Base-by-base conservation (phyloP, 257 asterid genomes). In the Avicennia marina region DNA sequence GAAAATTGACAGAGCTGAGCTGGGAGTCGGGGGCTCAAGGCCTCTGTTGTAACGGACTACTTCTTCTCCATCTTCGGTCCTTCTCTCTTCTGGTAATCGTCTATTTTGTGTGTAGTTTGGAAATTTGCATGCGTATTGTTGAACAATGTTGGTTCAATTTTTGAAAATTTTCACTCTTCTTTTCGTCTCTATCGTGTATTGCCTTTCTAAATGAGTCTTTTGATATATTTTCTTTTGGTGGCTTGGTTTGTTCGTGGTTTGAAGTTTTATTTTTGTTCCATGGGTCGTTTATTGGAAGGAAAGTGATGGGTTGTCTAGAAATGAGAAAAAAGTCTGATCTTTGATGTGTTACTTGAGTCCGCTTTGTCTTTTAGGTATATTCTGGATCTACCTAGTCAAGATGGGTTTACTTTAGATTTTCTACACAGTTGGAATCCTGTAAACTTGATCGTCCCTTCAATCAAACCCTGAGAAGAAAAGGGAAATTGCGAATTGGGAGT, bases 251-350 rank as follows among this genome's bases (percentile, higher is more conserved):
- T 45, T 40, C 5, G 21, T 44, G 69, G 40, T 48, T 63, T 41
- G 36, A 44, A 66, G 24, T 13, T 43, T 32, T 51, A 33, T 44
- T 18, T 44, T 31, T 54, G 18, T 62, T 26, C 22, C 56, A 46
- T 41, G 42, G 33, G 56, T 55, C 24, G 20, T 50, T 49, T 61
- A 7, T 60, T 29, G 52, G 50, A 25, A 20, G 15, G 11, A 39
- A 33, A 52, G 15, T 68, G 68, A 56, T 61, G 72, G 70, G 64
- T 62, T 67, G 60, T n/a, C 32, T 60, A 48, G 22, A 46, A 70
- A 18, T 26, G 51, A 34, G 21, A 46, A 54, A 42, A 65, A 25
- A 33, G 53, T 38, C 57, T 43, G 20, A 27, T 50, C 44, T 33
- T 54, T 41, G 12, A 19, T 33, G 11, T 38, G 57, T 62, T 53